Evolutionary conservation across 805 yeast species (phyloP), one percentile per base, ranked within the genome.

Genomic region (Myxozyma vanderwaltii): DNA sequence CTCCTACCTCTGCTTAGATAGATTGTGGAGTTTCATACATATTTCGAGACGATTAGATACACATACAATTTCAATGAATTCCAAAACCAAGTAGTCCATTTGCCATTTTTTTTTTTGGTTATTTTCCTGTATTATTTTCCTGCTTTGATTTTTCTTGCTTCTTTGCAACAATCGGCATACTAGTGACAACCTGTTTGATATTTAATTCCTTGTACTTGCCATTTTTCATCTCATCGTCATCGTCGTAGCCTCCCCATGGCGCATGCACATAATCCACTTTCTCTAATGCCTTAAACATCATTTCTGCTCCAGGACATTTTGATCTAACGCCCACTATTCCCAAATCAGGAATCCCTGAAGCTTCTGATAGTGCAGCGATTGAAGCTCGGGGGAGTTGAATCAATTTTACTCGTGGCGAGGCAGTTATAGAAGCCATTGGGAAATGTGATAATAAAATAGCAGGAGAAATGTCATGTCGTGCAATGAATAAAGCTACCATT

Each of bases 401-500:
- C 15, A 63, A 49, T 26, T 53, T 60, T 12, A 56, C 63, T 17
- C 38, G 51, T 3, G 61, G 40, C 21, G 54, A 41, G 1, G 65
- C 47, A 4, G 59, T 36, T 2, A 59, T 51, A 10, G 67, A 56
- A 8, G 65, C 55, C 21, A 58, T 21, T 1, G 69, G 68, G 45
- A 67, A 63, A 45, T 67, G 70, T 4, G 65, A 54, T 3, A 47
- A 24, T 8, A 67, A 44, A 23, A 67, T 36, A 7, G 64, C 58
- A 8, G 70, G 69, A n/a, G 24, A 39, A 24, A 67, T 63, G 48
- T 67, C 70, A 4, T 52, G 40, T 24, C 64, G 51, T 24, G 66
- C 59, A 23, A 67, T 59, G 38, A 67, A 65, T 12, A 66, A 63
- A 26, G 61, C 62, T 1, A 49, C 26, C n/a, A 64, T 19, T 5